Evolutionary conservation across 129 eudicot genomes (phyloP).

Genomic region (Silybum marianum): DNA sequence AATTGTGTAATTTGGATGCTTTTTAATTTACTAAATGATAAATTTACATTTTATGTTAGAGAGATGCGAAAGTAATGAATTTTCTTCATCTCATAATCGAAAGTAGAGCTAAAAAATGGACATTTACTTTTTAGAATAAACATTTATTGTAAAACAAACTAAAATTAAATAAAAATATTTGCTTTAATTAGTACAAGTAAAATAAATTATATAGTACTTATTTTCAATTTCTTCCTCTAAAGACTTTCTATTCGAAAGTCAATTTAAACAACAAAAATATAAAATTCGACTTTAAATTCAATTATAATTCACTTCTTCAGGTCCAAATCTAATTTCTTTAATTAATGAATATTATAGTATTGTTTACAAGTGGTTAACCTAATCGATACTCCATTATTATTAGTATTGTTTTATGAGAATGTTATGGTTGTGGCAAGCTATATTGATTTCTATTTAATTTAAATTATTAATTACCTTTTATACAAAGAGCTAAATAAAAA

Average conservation of each 20-base stretch:
- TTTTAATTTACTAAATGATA: too few relatives aligned
- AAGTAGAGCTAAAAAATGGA: too few relatives aligned
- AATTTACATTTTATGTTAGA: too few relatives aligned
- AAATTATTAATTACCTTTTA: not conserved
- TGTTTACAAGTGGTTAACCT: slow-evolving; percentile 9
- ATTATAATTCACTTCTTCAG: not conserved
- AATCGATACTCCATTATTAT: slow-evolving; percentile 13
- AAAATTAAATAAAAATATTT: too few relatives aligned
- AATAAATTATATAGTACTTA: too few relatives aligned
- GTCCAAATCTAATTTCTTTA: not conserved
- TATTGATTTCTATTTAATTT: not conserved
- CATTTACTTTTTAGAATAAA: too few relatives aligned
- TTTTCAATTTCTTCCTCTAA: not conserved
- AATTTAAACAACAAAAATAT: not conserved
- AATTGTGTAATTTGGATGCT: too few relatives aligned
- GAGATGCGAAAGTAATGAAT: too few relatives aligned
- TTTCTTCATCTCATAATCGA: too few relatives aligned
- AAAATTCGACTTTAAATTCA: not conserved
- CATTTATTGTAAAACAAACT: too few relatives aligned
- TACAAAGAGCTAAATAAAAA: too few relatives aligned
- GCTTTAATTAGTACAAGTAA: too few relatives aligned
- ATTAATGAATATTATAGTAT: not conserved
- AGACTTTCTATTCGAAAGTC: not conserved
- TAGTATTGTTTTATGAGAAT: not conserved
- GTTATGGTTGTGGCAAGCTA: slow-evolving; percentile 20